Percentiles rank a stretch among this genome's conserved stretches.
Conservation (phyloP, 176 grass and related monocot species). For the Panicum miliaceum region DNA sequence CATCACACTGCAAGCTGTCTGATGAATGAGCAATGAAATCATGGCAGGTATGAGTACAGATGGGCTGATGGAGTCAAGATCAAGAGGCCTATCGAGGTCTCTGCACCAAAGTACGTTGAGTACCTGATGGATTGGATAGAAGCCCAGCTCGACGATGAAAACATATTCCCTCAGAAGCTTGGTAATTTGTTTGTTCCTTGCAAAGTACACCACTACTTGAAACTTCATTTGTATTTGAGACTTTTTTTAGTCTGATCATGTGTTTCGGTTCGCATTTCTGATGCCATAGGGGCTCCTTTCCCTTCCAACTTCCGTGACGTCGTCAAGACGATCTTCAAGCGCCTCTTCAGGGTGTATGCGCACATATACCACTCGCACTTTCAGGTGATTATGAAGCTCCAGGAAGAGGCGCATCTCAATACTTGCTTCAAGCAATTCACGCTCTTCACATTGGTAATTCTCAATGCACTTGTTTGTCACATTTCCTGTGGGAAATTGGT, state of each 20-base stretch:
- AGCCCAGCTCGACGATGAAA: constrained; percentile 76
- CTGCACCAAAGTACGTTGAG: constrained; percentile 89
- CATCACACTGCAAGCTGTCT: neutral
- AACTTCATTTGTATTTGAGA: neutral
- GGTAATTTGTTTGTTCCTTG: constrained; percentile 39
- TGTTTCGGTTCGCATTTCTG: neutral
- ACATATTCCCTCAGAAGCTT: constrained; percentile 88
- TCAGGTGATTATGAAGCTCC: constrained; percentile 78
- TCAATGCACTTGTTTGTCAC: neutral
- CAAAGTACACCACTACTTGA: neutral
- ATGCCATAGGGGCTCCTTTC: constrained; percentile 68
- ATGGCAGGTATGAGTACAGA: constrained; percentile 80
- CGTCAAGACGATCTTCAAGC: constrained; percentile 92
- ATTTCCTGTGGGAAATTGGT: neutral
- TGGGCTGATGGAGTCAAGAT: constrained; percentile 95
- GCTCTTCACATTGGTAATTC: constrained; percentile 79
- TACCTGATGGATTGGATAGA: constrained; percentile 97
- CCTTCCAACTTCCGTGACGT: constrained; percentile 79
- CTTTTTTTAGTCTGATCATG: neutral
- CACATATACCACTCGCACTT: constrained; percentile 96
- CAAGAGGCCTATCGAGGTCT: constrained; percentile 85
- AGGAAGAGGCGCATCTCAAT: constrained; percentile 95
- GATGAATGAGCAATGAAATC: neutral
- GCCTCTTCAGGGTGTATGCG: constrained; percentile 89
- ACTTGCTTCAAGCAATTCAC: constrained; percentile 99